Evolutionary conservation across 2,329 filamentous ascomycete species (phyloP), one percentile per base, ranked within the genome.

Genomic region (Sarocladiaceae sp.): DNA sequence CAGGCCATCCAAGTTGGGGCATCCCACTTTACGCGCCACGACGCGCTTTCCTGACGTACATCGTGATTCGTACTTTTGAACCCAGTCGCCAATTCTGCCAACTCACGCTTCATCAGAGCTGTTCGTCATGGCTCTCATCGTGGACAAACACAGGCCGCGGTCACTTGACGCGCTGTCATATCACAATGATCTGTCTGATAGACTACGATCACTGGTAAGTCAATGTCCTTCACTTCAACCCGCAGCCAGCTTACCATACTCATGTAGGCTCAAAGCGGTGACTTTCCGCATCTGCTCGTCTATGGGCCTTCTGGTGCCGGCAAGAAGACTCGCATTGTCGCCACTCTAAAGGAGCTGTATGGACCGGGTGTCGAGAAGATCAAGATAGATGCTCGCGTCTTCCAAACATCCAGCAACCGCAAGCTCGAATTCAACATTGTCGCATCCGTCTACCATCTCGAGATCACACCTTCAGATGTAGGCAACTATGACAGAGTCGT

Each of bases 351-450:
- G 68, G 93, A 97, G 65, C 80, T 99, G 7, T 99, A 94, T 69
- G 94, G 94, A 0, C 86, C 93, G 0, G 93, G 94, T 39, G 94
- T 96, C n/a, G 95, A 99, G 66, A 97, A 97, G 79, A 99, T 99
- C 79, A 97, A 97, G 75, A 97, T 99, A 71, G 94, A 99, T 66
- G 90, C 91, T 12, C 88, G 94, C 58, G 88, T 97, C 54, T 99
- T 99, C 75, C 92, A 96, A 71, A 97, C 94, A 1, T 92, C 84
- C 20, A 88, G 87, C 65, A 97, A 96, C 70, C 90, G 94, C 66
- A 99, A 99, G 72, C 86, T 99, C 62, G 94, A 99, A 72, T 99
- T 99, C 81, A 99, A 97, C 74, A 96, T 99, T 58, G 94, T 99
- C 52, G 86, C 92, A 40, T 97, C 93, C 0, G 85, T 97, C 57